Evolutionary conservation across 1,284 basidiomycete species (phyloP), one percentile per base, ranked within the genome.

Genomic region (Sparassis latifolia): DNA sequence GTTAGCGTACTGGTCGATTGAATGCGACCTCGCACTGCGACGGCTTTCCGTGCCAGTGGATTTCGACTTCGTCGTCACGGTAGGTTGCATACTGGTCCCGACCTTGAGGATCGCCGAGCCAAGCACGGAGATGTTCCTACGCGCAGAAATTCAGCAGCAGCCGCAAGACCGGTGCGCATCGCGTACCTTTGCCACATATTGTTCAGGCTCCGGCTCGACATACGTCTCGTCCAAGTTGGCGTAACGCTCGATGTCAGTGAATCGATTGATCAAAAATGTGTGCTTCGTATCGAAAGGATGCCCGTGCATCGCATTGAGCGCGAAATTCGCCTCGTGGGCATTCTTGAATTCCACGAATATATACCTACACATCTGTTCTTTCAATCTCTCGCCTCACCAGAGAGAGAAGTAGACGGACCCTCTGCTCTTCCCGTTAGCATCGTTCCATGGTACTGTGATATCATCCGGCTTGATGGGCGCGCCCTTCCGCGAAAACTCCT

Each of bases 1-100:
- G n/a, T 6, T 45, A 48, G 68, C 82, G 58, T 55, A 89, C 89
- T 50, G 77, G 79, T 76, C 86, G 87, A 52, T 71, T 73, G 62
- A 86, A 79, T 20, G 90, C 89, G 40, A 89, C 66, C 68, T 97
- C 94, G 61, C 89, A 85, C 57, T 88, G 85, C 10, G 91, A 92
- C 52, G 88, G 86, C 62, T 92, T 92, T 54, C 91, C 91, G 65
- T 97, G 93, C 96, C 95, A 99, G 60, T 84, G 79, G 57, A 99
- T 84, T 61, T 88, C 81, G 52, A 97, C 92, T 56, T 96, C 90
- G 64, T 96, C 89, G 52, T 89, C 91, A 48, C 90, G 85, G 71
- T 97, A 97, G 47, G 92, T 95, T 53, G 92, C 85, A 73, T 95
- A 94, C 69, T 99, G 97, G 69, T 99, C 97, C 55, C 97, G 89